Evolutionary conservation across 345 rosid genomes (phyloP), one percentile per base, ranked within the genome.

Genomic region (Salix koriyanagi): DNA sequence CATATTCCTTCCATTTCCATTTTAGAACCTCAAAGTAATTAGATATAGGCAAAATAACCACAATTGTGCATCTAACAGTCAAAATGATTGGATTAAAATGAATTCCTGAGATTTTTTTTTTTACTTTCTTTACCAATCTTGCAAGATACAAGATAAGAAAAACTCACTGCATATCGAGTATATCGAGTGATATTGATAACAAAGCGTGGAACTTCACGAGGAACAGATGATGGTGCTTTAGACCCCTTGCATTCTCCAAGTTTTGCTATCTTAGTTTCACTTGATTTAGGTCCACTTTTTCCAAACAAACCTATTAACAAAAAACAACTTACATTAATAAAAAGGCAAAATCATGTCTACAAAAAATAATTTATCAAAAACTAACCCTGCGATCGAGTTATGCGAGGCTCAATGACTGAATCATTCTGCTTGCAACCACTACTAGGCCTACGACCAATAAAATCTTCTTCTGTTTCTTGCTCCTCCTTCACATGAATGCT

Each of bases 401-500:
- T 68, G 44, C 28, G 50, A 6, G 66, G 44, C 44, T 41, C 44
- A 41, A 41, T 41, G 44, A 58, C 54, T 15, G 64, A 32, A 21
- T 34, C 28, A 19, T 69, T 32, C 72, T 21, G 21, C 74, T 44
- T 6, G 56, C 60, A 8, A 34, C 42, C 21, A 23, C 37, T 64
- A 72, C 28, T 32, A 44, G 58, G 44, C 44, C 44, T 2, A 41
- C 44, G 11, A 41, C 13, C 44, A 9, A 41, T 41, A 10, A 41
- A 41, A 41, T 10, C 44, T 46, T 46, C 50, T 14, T 46, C 50
- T 46, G 1, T 46, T 13, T 46, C 71, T 46, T 14, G 5, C 50
- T 75, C 78, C 71, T 75, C 36, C 70, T 75, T 75, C 72, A 66
- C 65, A 16, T 42, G 64, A 62, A 32, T 41, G 44, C 44, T 41